A percentile compares a stretch with the other conserved stretches of the same genome.
Evolutionary conservation across 2,329 filamentous ascomycete species (phyloP).

Genomic region (Achaetomium macrosporum): DNA sequence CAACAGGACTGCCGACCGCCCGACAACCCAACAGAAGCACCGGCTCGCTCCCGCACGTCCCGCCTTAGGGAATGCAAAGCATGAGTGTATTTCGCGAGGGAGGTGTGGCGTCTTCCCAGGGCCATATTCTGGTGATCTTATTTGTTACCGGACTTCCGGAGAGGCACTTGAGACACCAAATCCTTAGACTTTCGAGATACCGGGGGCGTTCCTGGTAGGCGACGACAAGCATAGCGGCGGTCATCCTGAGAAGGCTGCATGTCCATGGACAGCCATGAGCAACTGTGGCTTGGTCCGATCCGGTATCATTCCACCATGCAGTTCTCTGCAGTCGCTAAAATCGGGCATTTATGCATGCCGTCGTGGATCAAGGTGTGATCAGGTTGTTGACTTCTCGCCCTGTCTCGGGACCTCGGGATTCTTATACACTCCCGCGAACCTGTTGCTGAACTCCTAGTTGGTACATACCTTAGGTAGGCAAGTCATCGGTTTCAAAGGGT

Average conservation of each 20-base stretch:
- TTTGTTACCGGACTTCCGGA: slow-evolving; percentile 18
- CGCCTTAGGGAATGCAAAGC: not conserved
- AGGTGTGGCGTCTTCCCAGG: not conserved
- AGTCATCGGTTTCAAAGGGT: not conserved
- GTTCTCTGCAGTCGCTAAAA: not conserved
- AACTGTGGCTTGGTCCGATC: not conserved
- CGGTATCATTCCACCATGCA: not conserved
- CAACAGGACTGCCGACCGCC: too few species aligned
- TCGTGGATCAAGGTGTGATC: slow-evolving; percentile 1
- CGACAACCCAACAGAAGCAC: not conserved
- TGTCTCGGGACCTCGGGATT: not conserved
- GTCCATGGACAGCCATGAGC: not conserved
- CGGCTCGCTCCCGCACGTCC: not conserved
- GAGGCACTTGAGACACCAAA: too few species aligned
- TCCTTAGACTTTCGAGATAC: not conserved
- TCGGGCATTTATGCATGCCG: slow-evolving; percentile 9
- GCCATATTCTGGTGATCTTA: not conserved
- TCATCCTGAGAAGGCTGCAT: not conserved
- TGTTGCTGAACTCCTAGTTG: not conserved
- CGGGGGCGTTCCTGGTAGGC: not conserved
- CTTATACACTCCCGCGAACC: not conserved
- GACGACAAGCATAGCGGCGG: not conserved
- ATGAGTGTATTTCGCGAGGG: not conserved
- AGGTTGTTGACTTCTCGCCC: not conserved
- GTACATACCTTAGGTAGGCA: too few species aligned